Evolutionary conservation across 2,329 filamentous ascomycete species (phyloP).

Genomic region (Pestalotiopsis sp.): DNA sequence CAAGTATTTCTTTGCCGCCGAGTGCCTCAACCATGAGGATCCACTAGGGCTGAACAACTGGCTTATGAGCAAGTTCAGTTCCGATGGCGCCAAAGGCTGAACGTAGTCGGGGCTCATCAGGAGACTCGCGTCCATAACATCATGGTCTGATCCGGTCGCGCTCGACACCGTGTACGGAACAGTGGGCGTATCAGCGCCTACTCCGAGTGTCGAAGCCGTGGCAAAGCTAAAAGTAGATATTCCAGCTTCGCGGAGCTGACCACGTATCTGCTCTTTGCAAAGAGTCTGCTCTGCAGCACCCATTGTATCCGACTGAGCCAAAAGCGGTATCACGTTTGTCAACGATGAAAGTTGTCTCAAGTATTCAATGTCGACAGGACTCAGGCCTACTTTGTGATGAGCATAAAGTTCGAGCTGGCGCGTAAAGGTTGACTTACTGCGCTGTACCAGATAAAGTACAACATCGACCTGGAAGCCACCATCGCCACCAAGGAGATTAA

Average conservation of each 20-base stretch:
- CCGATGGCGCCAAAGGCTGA: slow-evolving; percentile 75
- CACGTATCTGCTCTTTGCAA: slow-evolving; percentile 61
- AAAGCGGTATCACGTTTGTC: slow-evolving; percentile 83
- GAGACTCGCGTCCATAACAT: slow-evolving; percentile 88
- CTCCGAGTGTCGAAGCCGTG: slow-evolving; percentile 23
- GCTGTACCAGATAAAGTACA: slow-evolving; percentile 78
- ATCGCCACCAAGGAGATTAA: slow-evolving; percentile 76
- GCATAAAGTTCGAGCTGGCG: background rate
- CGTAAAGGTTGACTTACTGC: slow-evolving; percentile 54
- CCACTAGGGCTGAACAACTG: slow-evolving; percentile 78
- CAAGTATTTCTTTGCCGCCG: slow-evolving; percentile 79
- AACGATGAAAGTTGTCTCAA: slow-evolving; percentile 69
- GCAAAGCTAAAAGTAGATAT: slow-evolving; percentile 71
- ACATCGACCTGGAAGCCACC: slow-evolving; percentile 84
- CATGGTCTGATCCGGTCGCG: slow-evolving; percentile 67
- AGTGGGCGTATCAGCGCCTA: slow-evolving; percentile 20
- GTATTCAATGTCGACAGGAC: slow-evolving; percentile 69
- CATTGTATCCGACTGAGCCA: slow-evolving; percentile 76
- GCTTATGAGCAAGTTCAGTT: slow-evolving; percentile 70
- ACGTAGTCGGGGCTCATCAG: slow-evolving; percentile 93
- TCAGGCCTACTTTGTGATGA: slow-evolving; percentile 46
- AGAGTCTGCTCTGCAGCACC: slow-evolving; percentile 55
- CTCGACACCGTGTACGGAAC: slow-evolving; percentile 79
- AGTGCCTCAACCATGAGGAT: slow-evolving; percentile 78
- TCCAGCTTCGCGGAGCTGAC: slow-evolving; percentile 56